Evolutionary conservation across 1,139 yeast genomes (phyloP).

Genomic region (Arxiozyma slooffiae): DNA sequence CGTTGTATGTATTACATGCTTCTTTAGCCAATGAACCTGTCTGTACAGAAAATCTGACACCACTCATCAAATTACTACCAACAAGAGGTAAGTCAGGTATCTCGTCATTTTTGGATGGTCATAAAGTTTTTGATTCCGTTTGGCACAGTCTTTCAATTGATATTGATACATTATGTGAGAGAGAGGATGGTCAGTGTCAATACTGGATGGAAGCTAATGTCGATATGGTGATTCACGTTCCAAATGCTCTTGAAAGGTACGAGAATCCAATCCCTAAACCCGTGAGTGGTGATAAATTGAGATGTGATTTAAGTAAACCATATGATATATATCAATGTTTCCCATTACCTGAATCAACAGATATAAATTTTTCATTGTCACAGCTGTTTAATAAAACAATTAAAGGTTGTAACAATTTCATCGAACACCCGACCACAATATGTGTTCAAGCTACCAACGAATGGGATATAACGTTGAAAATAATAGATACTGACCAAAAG

Average conservation of each 20-base stretch:
- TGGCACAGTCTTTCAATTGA: constrained; percentile 95
- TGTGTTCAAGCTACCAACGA: constrained; percentile 37
- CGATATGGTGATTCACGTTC: constrained; percentile 64
- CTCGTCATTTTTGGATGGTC: constrained; percentile 84
- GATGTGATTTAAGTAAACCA: constrained; percentile 59
- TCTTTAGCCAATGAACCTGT: constrained; percentile 92
- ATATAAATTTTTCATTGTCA: constrained; percentile 45
- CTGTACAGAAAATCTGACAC: constrained; percentile 95
- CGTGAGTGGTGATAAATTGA: constrained; percentile 50
- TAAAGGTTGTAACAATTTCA: constrained; percentile 52
- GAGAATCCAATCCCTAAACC: constrained; percentile 77
- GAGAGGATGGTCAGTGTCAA: constrained; percentile 33
- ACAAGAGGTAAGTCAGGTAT: constrained; percentile 90
- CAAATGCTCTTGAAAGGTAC: constrained; percentile 52
- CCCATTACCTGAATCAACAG: constrained; percentile 52
- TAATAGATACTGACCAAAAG: constrained; percentile 10
- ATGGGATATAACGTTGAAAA: constrained; percentile 38
- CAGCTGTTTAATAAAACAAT: constrained; percentile 63
- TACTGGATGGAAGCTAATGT: constrained; percentile 60
- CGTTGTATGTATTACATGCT: constrained; percentile 59
- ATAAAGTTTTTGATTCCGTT: constrained; percentile 81
- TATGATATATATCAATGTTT: constrained; percentile 62
- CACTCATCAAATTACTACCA: constrained; percentile 80
- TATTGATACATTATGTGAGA: constrained; percentile 48
- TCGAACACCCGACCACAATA: constrained; percentile 35